Evolutionary conservation across 257 asterid genomes (phyloP), one percentile per base, ranked within the genome.

Genomic region (Verbascum thapsus): DNA sequence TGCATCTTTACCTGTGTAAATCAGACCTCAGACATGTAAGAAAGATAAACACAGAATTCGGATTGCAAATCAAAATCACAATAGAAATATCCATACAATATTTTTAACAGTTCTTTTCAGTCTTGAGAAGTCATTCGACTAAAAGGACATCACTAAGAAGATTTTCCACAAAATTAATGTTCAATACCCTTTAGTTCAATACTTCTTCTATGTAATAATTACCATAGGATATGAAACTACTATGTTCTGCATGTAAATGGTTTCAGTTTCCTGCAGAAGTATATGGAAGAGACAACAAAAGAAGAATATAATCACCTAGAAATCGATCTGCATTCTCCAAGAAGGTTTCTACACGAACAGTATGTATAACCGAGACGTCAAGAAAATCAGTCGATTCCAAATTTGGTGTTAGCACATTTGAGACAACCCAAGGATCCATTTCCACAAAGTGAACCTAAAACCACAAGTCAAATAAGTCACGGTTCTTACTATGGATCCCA

Each of bases 341-440:
- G 85, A 94, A 94, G 71, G 68, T 78, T 70, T 94, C 99, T 7
- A 94, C 99, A 0, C 81, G 83, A 52, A 80, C 76, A 56, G 87
- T 72, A 48, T 94, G 99, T 76, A 94, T 84, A 58, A 74, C 80
- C 13, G 99, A 89, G 11, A 74, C 83, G 19, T 87, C 95, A 40
- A 85, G 87, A 73, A 94, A 94, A 52, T 77, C 89, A 44, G 99
- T 94, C 44, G 85, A 69, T 62, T 85, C 95, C 76, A 94, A 78
- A 76, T 94, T 94, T 67, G 96, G 97, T 41, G 69, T 72, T 30
- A 94, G 88, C 72, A 94, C 88, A 73, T 84, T 81, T 15, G 99
- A 87, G 69, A 94, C 76, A 70, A 94, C 96, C 99, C 96, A 92
- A 76, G 97, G 97, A 71, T 89, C 99, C 97, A 94, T 94, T 83